These are phyloP conservation scores for Amyloporia xantha DNA, from an alignment of 768 basidiomycete genomes.

Conservation along the genomic window DNA sequence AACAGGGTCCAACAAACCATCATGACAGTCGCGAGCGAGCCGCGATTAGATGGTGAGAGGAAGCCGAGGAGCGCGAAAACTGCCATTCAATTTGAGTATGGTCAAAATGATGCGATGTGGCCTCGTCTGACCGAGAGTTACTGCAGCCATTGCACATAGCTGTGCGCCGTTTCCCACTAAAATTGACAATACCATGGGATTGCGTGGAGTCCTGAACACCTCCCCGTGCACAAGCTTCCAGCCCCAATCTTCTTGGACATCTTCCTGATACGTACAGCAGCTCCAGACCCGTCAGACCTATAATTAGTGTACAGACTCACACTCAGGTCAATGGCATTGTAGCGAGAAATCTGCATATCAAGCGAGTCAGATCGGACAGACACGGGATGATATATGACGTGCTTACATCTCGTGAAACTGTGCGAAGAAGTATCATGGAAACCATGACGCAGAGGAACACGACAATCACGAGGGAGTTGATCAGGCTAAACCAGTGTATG, in stretches of 20 bases:
- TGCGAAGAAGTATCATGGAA: constrained; percentile 80
- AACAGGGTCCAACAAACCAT: constrained; percentile 94
- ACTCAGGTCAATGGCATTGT: constrained; percentile 89
- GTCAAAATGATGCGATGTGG: not conserved
- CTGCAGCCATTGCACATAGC: constrained; percentile 75
- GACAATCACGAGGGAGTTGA: constrained; percentile 90
- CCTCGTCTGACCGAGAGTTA: constrained; percentile 74
- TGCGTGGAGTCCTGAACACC: constrained; percentile 80
- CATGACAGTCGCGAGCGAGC: constrained; percentile 90
- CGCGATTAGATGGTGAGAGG: constrained; percentile 92
- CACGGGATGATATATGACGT: not conserved
- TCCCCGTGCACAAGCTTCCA: constrained; percentile 98
- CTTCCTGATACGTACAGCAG: constrained; percentile 49
- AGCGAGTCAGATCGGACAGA: not conserved
- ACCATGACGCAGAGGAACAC: constrained; percentile 92
- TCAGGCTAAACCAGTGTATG: constrained; percentile 94
- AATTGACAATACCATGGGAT: constrained; percentile 73
- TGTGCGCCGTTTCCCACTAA: constrained; percentile 91
- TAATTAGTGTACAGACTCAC: constrained; percentile 35
- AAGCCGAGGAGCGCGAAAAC: constrained; percentile 92
- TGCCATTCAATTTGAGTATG: constrained; percentile 21
- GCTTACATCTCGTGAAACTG: constrained; percentile 81
- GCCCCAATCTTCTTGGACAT: constrained; percentile 96
- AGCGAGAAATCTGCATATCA: constrained; percentile 68
- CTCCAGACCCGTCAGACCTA: constrained; percentile 4